phyloP scores from a whole-genome alignment of 2,329 filamentous ascomycete species.

The Xylaria sp. region DNA sequence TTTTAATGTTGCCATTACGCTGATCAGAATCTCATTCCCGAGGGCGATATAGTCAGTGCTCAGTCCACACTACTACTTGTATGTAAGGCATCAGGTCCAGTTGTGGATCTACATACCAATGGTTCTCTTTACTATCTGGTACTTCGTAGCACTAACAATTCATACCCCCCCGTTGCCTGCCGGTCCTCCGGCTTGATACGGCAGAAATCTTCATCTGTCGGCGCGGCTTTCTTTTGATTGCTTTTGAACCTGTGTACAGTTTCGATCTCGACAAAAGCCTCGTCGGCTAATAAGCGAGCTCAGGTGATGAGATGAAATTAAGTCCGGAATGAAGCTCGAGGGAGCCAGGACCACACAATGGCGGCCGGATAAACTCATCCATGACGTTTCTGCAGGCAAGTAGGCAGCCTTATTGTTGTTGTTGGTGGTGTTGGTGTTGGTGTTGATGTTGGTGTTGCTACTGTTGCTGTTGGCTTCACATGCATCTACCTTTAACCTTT shows the following conservation, averaged over 20 bases:
- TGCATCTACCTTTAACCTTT: not conserved
- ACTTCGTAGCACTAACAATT: constrained; percentile 8
- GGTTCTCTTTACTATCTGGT: not conserved
- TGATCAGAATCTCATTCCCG: not conserved
- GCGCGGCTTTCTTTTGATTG: constrained; percentile 27
- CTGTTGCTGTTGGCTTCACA: not conserved
- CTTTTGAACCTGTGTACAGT: constrained; percentile 8
- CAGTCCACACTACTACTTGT: not conserved
- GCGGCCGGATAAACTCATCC: not conserved
- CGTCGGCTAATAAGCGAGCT: constrained; percentile 7
- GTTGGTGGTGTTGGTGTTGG: not conserved
- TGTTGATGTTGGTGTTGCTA: not conserved
- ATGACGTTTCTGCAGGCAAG: not conserved
- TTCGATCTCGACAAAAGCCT: not conserved
- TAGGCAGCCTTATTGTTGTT: not conserved
- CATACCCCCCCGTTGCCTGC: constrained; percentile 8
- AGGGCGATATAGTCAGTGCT: not conserved
- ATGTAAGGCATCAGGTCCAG: not conserved
- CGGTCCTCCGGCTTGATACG: constrained; percentile 10
- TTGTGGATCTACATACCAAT: not conserved
- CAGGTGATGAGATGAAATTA: not conserved
- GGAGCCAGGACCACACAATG: not conserved
- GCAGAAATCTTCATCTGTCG: constrained; percentile 14
- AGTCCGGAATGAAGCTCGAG: not conserved
- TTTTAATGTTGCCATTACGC: not conserved